Percentiles rank a stretch among this genome's conserved stretches.
Conservation (phyloP, 2,329 filamentous ascomycete genomes). For the Xylaria hypoxylon region DNA sequence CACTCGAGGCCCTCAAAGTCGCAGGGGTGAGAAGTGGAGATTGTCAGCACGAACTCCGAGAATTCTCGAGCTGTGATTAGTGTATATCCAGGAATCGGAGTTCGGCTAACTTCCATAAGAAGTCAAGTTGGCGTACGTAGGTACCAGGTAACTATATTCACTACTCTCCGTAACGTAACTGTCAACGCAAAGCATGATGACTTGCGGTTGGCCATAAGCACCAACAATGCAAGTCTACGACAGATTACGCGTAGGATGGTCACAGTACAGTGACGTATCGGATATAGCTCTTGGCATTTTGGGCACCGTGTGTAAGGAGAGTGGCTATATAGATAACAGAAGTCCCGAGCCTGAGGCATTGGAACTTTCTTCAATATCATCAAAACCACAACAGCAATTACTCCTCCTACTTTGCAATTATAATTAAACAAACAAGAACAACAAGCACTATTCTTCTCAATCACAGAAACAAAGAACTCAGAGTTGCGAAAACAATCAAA, state of each 20-base stretch:
- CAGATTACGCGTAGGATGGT: conserved; percentile 25
- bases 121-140: conserved; percentile 22
- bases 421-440: background rate
- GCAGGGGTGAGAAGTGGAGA: conserved; percentile 28
- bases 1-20: conserved; percentile 11
- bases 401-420: background rate
- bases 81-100: conserved; percentile 22
- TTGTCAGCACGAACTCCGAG: conserved; percentile 38
- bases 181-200: conserved; percentile 26
- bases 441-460: background rate
- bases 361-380: conserved; percentile 1
- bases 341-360: conserved; percentile 14
- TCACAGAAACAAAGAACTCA: background rate
- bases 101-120: conserved; percentile 38
- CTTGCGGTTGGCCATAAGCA: conserved; percentile 20
- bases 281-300: background rate
- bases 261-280: conserved; percentile 13
- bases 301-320: background rate
- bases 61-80: conserved; percentile 38
- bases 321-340: conserved; percentile 23
- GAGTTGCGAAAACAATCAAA: conserved; percentile 13
- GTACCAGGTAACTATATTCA: conserved; percentile 3
- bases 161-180: conserved; percentile 15
- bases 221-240: conserved; percentile 27
- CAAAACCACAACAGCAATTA: conserved; percentile 11